These are phyloP conservation scores for Sindora glabra DNA, from an alignment of 306 rosid species.

Conservation along the genomic window DNA sequence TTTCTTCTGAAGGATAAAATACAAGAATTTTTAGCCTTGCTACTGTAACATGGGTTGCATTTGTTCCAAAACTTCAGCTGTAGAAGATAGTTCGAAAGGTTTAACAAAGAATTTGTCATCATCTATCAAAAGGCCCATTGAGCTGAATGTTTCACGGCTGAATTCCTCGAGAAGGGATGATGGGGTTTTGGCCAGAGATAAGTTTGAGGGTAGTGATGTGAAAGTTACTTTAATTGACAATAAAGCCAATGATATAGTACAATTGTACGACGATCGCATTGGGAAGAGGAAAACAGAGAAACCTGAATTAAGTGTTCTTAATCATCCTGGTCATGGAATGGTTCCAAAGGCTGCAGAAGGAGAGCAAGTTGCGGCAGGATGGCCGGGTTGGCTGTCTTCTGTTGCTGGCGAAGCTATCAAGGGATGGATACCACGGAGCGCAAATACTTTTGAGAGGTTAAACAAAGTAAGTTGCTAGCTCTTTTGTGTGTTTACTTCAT, in stretches of 20 bases:
- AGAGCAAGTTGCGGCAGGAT: conserved; percentile 92
- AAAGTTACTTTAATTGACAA: conserved; percentile 42
- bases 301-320: conserved; percentile 20
- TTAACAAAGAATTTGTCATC: conserved; percentile 32
- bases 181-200: too few relatives aligned
- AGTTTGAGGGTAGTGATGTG: too few relatives aligned
- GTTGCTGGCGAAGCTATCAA: conserved; percentile 78
- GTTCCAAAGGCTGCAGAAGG: conserved; percentile 56
- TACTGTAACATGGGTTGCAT: conserved; percentile 62
- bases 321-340: conserved; percentile 47
- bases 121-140: conserved; percentile 28
- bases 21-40: conserved; percentile 7
- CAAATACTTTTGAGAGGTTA: conserved; percentile 69
- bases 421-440: conserved; percentile 84
- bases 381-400: conserved; percentile 94
- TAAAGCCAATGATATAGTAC: conserved; percentile 34
- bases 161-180: conserved; percentile 59
- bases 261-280: conserved; percentile 32
- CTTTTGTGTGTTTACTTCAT: conserved; percentile 4
- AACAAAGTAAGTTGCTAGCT: conserved; percentile 52
- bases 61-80: conserved; percentile 53
- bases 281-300: conserved; percentile 41
- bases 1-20: conserved; percentile 2
- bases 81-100: conserved; percentile 52
- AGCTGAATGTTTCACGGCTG: conserved; percentile 31